Evolutionary conservation across 2,329 filamentous ascomycete genomes (phyloP).

Genomic region (Trichoderma hamatum): DNA sequence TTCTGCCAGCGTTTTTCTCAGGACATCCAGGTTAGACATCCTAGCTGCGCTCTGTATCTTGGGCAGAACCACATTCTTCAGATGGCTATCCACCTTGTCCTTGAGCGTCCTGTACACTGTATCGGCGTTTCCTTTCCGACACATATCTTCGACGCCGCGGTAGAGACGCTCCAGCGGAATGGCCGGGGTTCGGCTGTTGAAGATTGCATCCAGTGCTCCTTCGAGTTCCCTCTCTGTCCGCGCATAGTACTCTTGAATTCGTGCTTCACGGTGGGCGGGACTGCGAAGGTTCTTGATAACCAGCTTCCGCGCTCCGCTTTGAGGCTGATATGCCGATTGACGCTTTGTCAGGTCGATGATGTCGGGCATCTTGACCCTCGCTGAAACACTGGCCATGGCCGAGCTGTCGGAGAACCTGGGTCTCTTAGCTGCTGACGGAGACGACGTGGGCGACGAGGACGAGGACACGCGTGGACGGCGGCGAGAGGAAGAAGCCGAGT

Average conservation of each 20-base stretch:
- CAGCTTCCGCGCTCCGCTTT: conserved; percentile 78
- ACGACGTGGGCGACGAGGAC: conserved; percentile 36
- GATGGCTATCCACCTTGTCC: conserved; percentile 66
- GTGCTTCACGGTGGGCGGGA: conserved; percentile 56
- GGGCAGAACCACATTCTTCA: conserved; percentile 63
- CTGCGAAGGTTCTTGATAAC: conserved; percentile 90
- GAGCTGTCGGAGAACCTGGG: conserved; percentile 36
- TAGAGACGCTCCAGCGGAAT: conserved; percentile 88
- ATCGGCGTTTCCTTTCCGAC: conserved; percentile 72
- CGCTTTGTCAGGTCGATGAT: conserved; percentile 41
- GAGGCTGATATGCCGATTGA: conserved; percentile 65
- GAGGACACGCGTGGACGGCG: conserved; percentile 45
- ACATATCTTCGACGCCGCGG: conserved; percentile 87
- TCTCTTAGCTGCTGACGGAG: conserved; percentile 38
- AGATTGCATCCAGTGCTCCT: conserved; percentile 72
- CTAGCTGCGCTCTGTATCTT: conserved; percentile 55
- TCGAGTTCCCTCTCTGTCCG: conserved; percentile 76
- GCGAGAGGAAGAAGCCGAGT: conserved; percentile 41
- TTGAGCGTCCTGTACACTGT: conserved; percentile 69
- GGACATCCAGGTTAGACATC: conserved; percentile 61
- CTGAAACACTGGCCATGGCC: conserved; percentile 43
- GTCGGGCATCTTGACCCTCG: conserved; percentile 47
- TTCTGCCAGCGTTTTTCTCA: conserved; percentile 57
- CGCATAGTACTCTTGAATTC: conserved; percentile 77
- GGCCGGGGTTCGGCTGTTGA: conserved; percentile 63